Base-by-base conservation (phyloP, 768 basidiomycete genomes). In the Heimioporus sp. region DNA sequence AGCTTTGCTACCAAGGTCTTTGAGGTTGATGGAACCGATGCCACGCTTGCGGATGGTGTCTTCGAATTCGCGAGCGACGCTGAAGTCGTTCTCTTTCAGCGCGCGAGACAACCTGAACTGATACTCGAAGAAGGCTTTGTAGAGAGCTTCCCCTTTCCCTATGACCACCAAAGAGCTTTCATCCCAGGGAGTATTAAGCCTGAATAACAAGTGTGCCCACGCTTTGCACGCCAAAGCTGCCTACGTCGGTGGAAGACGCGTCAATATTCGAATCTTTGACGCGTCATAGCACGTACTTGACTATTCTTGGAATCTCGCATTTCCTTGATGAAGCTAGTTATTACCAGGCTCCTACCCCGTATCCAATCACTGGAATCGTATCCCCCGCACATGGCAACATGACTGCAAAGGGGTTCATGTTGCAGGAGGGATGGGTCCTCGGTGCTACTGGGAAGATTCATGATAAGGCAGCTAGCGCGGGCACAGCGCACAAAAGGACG, bases 351-450 rank as follows among this genome's bases (percentile, higher is more conserved):
- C n/a, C 12, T 56, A 24, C 2, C 21, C 12, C 3, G 24, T 24
- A 24, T 13, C 34, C 5, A 43, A 45, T 59, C n/a, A n/a, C n/a
- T 57, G 30, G 53, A 37, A 11, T 19, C 30, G 12, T 24, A n/a
- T n/a, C 34, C 10, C 32, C 35, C 20, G 21, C 24, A 43, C n/a
- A 56, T 10, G 20, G 43, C 0, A 42, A 61, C 30, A 42, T 38
- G 9, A 21, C 2, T 39, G 31, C 43, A 8, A 30, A 70, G 53
- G 24, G 58, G 66, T 40, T 63, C 65, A 11, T 68, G 48, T 4
- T 53, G 2, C 20, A 59, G 19, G 51, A 68, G 57, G 24, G 59
- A 65, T 7, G 36, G 30, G 19, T 67, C 68, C 9, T 61, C n/a
- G 32, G 52, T 24, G 8, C 10, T 9, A n/a, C 15, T 1, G 2